Base-by-base conservation (phyloP, 2,329 filamentous ascomycete species). In the Colletotrichum truncatum region DNA sequence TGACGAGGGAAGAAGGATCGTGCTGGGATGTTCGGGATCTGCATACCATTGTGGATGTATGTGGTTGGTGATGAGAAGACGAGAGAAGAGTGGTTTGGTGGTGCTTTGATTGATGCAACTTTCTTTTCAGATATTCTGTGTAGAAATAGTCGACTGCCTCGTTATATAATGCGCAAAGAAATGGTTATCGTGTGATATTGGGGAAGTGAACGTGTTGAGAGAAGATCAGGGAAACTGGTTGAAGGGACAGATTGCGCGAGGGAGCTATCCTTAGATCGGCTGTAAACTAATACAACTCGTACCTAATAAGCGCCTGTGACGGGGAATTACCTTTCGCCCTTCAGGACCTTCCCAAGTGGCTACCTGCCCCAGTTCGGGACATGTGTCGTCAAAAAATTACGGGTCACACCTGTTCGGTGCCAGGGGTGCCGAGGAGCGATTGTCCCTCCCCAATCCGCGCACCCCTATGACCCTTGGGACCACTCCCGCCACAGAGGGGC, bases 331-430 rank as follows among this genome's bases (percentile, higher is more conserved):
- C 28, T 38, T 45, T 60, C 36, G 38, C 58, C 49, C 58, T 55
- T 39, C 58, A 54, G 49, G 49, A 55, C 58, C 30, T 55, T 21
- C 51, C 43, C 53, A 39, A 43, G 43, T 34, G 38, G 16, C 21
- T 46, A 56, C 46, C 49, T 16, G 43, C 43, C 34, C 23, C 43
- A 39, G 16, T 64, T 62, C 34, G 67, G 68, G 68, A 70, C 67
- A 70, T 69, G 68, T 69, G 68, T 70, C 67, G 68, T 70, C 57
- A 69, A 67, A 64, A 49, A 65, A 55, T 36, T 56, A 63, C 38
- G 49, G 63, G 62, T 11, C 16, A 49, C 39, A 41, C 32, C 48
- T 61, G 39, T 49, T 64, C 55, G 56, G 56, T 30, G 30, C 34
- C 49, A 55, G 56, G 48, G 62, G 48, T 54, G 28, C 34, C 57